Percentiles rank a stretch among this genome's conserved stretches.
These are phyloP conservation scores for Stachybotrys chartarum DNA, from an alignment of 2,329 filamentous ascomycete genomes.

Conservation along the genomic window DNA sequence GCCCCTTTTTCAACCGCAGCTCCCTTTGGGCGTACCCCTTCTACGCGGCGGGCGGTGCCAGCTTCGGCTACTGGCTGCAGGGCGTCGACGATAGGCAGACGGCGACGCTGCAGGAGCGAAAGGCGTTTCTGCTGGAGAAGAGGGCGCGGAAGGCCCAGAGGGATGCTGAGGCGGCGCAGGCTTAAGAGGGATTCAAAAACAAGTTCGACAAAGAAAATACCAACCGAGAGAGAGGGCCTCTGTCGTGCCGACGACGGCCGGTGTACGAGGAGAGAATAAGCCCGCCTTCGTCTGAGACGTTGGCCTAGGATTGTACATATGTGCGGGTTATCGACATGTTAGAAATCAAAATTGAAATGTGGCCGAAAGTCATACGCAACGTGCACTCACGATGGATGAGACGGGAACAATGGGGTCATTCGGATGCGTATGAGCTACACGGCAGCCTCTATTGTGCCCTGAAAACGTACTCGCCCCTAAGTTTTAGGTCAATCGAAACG, in stretches of 20 bases:
- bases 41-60: constrained; percentile 77
- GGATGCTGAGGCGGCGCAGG: constrained; percentile 21
- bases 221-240: neutral
- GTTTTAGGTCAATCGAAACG: too few relatives aligned
- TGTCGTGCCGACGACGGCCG: neutral
- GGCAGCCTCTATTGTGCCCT: too few relatives aligned
- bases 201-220: neutral
- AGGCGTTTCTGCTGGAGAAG: constrained; percentile 80
- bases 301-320: constrained; percentile 4
- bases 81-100: constrained; percentile 81
- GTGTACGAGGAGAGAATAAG: neutral
- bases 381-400: neutral
- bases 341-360: neutral
- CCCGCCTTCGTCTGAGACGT: neutral
- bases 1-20: constrained; percentile 78
- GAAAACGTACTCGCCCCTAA: too few relatives aligned
- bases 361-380: neutral
- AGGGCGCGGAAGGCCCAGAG: constrained; percentile 56
- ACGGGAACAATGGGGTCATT: neutral
- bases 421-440: too few relatives aligned
- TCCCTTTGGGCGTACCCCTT: constrained; percentile 88
- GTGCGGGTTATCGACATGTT: neutral
- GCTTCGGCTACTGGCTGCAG: constrained; percentile 96
- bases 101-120: constrained; percentile 68
- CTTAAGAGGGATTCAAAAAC: constrained; percentile 4